Evolutionary conservation across 257 asterid species (phyloP), one percentile per base, ranked within the genome.

Genomic region (Sherardia arvensis): DNA sequence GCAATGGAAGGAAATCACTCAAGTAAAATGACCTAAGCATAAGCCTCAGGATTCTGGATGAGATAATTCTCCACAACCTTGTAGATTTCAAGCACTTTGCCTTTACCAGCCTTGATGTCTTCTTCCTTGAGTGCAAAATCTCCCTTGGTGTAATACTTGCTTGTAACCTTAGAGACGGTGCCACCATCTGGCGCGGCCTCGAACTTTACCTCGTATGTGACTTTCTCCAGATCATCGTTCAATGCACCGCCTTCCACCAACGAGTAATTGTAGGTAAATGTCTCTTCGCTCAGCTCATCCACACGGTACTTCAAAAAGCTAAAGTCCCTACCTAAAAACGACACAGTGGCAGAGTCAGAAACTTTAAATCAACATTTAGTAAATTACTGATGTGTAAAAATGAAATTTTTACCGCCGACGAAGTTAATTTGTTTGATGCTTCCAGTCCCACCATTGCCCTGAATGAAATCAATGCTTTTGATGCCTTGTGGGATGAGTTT

Each of bases 21-120:
- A 30, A 30, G 34, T 30, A 38, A 3, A 11, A 38, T 36, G 45
- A 36, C 1, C 45, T 36, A 36, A 36, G 45, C 45, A 36, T 36
- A 36, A 36, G 45, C 45, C 14, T 49, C 38, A 1, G 80, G 80
- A 38, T 76, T 71, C 28, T 71, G 53, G 27, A 76, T 45, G 66
- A 70, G 70, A 28, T 66, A 36, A 10, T 36, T 36, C 45, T 36
- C 45, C 14, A 36, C 45, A 36, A 36, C 45, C 55, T 73, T 77
- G 64, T 70, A 73, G 26, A 70, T 51, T 55, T 29, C 74, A 59
- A 51, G 26, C 11, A 71, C 77, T 36, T 21, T 68, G 29, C 65
- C 78, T 71, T 77, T 73, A 20, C 76, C 69, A 7, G 69, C 74
- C 68, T 72, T 76, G n/a, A n/a, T n/a, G 8, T 65, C 76, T 10